Base-by-base conservation (phyloP, 2,329 filamentous ascomycete genomes). In the Aureobasidium sp. region DNA sequence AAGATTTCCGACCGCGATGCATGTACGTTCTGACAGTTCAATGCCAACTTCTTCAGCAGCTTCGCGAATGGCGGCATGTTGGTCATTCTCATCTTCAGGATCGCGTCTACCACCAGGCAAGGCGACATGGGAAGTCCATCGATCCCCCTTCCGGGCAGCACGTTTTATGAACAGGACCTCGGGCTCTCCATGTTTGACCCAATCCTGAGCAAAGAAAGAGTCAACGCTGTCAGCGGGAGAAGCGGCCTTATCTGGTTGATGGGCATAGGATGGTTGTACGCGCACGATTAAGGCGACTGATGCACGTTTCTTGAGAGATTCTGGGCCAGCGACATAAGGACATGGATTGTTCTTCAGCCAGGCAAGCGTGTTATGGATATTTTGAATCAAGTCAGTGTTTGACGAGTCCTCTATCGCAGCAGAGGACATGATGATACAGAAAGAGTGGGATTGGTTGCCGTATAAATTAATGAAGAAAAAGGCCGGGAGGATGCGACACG, bases 121-220 rank as follows among this genome's bases (percentile, higher is more conserved):
- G 0, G 87, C 87, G 62, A 88, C 82, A 75, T 89, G 87, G 3
- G 83, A 82, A 1, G 84, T 87, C 87, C 87, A 89, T 62, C 85
- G 78, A 71, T 89, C 87, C 8, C 86, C 85, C 61, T 80, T 77
- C 41, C 87, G 77, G 4, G 85, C 80, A 2, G 87, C 83, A 50
- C 87, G 78, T 70, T 89, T 89, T 71, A 89, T 89, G 71, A 89
- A 88, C 3, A 89, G 77, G n/a, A 86, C 76, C 71, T 89, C 87
- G 0, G 86, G 83, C 64, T 86, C 83, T 27, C 86, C 86, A 70
- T 86, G 74, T 66, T 82, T 79, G 7, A 87, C 84, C 87, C 87
- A 89, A 17, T 79, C 71, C 67, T 86, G 84, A 1, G 77, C 74
- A 69, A 88, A 89, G 75, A 88, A 88, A 9, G 77, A 72, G 36